Conservation (phyloP, 2,329 filamentous ascomycete genomes). For the Cladosporium velox region DNA sequence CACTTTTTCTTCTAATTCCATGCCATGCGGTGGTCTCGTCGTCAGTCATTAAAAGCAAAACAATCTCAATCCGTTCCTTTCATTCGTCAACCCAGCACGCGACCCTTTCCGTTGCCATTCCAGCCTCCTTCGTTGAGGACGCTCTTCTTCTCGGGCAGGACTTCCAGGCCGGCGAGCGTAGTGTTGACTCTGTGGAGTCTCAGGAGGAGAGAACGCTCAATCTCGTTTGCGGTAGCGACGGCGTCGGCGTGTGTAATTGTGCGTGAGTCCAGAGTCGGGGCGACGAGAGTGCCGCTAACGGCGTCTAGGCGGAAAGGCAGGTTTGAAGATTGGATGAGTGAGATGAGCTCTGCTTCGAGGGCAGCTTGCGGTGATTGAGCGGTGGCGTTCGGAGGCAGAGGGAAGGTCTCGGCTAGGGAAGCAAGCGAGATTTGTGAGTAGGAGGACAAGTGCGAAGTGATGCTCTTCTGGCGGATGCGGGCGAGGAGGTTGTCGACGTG, state of each 20-base stretch:
- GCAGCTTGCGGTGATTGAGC: constrained; percentile 21
- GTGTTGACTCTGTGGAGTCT: constrained; percentile 78
- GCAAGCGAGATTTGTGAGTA: constrained; percentile 84
- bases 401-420: constrained; percentile 77
- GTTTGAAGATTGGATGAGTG: constrained; percentile 71
- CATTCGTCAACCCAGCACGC: neutral
- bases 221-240: constrained; percentile 67
- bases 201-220: constrained; percentile 73
- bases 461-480: constrained; percentile 82
- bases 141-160: constrained; percentile 24
- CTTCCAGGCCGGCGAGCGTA: constrained; percentile 70
- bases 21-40: neutral
- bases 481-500: constrained; percentile 72
- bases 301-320: constrained; percentile 82
- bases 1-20: neutral
- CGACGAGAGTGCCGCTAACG: constrained; percentile 76
- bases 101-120: neutral
- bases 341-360: constrained; percentile 72
- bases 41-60: neutral
- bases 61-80: neutral
- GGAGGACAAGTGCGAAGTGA: constrained; percentile 87
- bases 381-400: constrained; percentile 47
- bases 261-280: constrained; percentile 67
- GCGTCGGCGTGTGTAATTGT: constrained; percentile 69
- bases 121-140: neutral